Conservation (phyloP, 331 rosid genomes). For the Quercus phellos region DNA sequence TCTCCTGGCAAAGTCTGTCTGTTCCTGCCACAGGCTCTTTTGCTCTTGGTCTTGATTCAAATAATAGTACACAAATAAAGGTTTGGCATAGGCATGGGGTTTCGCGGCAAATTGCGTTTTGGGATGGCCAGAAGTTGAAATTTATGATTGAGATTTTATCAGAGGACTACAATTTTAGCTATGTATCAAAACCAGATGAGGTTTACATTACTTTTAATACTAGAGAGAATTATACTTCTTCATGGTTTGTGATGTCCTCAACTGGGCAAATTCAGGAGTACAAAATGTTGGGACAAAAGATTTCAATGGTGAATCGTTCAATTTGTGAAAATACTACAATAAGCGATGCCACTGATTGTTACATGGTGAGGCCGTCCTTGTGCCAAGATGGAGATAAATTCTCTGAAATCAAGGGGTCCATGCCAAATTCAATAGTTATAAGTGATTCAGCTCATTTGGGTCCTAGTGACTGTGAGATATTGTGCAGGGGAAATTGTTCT, state of each 20-base stretch:
- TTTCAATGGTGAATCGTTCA: neutral
- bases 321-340: neutral
- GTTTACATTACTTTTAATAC: neutral
- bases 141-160: neutral
- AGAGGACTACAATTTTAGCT: constrained; percentile 7
- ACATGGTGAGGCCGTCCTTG: neutral
- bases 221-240: neutral
- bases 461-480: constrained; percentile 7
- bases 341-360: neutral
- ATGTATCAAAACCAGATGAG: neutral
- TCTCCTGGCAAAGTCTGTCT: constrained; percentile 8
- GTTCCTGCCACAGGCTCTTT: constrained; percentile 1
- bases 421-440: neutral
- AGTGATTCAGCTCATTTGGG: neutral
- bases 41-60: neutral
- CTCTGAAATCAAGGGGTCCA: neutral
- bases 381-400: constrained; percentile 11
- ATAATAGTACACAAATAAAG: too few species aligned
- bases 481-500: constrained; percentile 10
- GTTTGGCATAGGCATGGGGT: neutral
- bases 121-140: neutral
- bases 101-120: neutral
- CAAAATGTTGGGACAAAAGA: constrained; percentile 2
- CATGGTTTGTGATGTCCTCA: constrained; percentile 12
- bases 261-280: constrained; percentile 8